Percentiles rank a stretch among this genome's conserved stretches.
phyloP scores from a whole-genome alignment of 2,329 filamentous ascomycete species.

The Escovopsis weberi region DNA sequence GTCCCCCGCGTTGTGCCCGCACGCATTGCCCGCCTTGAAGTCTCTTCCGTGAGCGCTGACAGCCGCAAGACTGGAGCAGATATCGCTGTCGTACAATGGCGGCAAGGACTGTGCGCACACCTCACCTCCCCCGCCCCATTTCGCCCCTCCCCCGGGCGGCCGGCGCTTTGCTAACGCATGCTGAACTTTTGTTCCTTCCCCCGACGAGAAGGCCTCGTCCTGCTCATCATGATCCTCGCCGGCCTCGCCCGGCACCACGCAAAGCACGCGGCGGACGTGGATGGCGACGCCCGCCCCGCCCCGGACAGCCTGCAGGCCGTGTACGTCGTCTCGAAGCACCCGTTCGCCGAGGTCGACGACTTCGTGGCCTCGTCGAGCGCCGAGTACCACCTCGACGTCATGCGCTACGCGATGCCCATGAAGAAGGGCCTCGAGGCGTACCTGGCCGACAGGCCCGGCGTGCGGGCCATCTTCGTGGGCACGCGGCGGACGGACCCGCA shows the following conservation, averaged over 20 bases:
- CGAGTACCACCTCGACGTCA: constrained; percentile 61
- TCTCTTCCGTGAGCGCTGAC: background rate
- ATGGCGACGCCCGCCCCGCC: constrained; percentile 14
- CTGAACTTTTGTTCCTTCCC: background rate
- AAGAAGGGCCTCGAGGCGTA: constrained; percentile 68
- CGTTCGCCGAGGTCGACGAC: constrained; percentile 72
- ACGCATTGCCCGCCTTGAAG: background rate
- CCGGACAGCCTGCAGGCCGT: constrained; percentile 54
- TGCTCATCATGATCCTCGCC: constrained; percentile 74
- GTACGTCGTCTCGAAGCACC: constrained; percentile 75
- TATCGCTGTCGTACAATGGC: background rate
- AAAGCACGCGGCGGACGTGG: constrained; percentile 10
- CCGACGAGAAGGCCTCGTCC: constrained; percentile 44
- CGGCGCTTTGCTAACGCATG: no score
- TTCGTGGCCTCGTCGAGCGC: constrained; percentile 58
- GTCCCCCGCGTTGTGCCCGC: constrained; percentile 14
- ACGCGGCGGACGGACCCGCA: constrained; percentile 89
- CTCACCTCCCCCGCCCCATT: background rate
- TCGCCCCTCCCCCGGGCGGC: background rate
- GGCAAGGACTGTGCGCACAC: background rate
- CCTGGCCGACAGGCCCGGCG: constrained; percentile 43
- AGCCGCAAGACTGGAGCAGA: background rate
- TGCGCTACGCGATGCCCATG: constrained; percentile 66
- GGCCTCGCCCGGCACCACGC: constrained; percentile 25
- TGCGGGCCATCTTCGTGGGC: constrained; percentile 46